Percentiles rank a stretch among this genome's conserved stretches.
Evolutionary conservation across 2,329 filamentous ascomycete species (phyloP).

Genomic region (Diaporthe sp.): DNA sequence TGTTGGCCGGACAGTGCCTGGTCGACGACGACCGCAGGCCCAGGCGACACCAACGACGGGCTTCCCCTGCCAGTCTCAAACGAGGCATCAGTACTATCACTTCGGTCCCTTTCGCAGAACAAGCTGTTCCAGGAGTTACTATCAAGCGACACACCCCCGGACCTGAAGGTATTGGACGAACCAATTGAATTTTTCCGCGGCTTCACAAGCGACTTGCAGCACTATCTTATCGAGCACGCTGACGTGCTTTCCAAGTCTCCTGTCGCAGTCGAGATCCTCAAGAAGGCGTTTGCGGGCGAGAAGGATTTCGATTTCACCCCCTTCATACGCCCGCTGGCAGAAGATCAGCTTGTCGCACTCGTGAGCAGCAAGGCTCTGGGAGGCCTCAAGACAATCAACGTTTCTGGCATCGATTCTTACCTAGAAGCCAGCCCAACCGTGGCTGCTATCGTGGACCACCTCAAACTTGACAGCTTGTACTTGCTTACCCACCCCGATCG

Average conservation of each 20-base stretch:
- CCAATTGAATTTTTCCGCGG: not conserved
- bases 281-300: not conserved
- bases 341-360: not conserved
- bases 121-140: not conserved
- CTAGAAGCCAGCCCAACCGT: not conserved
- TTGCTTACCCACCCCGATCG: not conserved
- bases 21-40: not conserved
- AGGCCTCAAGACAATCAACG: not conserved
- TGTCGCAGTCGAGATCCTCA: not conserved
- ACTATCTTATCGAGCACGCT: not conserved
- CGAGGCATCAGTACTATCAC: not conserved
- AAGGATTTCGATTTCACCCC: not conserved
- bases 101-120: not conserved
- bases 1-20: not conserved
- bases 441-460: not conserved
- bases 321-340: not conserved
- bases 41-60: not conserved
- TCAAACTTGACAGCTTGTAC: not conserved
- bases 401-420: not conserved
- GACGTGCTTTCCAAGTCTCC: not conserved
- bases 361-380: not conserved
- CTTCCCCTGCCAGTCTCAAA: not conserved
- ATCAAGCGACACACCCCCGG: not conserved
- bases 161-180: not conserved
- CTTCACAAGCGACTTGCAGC: not conserved